A percentile compares a stretch with the other conserved stretches of the same genome.
Conservation (phyloP, 2,329 filamentous ascomycete species). For the Exophiala alcalophila region DNA sequence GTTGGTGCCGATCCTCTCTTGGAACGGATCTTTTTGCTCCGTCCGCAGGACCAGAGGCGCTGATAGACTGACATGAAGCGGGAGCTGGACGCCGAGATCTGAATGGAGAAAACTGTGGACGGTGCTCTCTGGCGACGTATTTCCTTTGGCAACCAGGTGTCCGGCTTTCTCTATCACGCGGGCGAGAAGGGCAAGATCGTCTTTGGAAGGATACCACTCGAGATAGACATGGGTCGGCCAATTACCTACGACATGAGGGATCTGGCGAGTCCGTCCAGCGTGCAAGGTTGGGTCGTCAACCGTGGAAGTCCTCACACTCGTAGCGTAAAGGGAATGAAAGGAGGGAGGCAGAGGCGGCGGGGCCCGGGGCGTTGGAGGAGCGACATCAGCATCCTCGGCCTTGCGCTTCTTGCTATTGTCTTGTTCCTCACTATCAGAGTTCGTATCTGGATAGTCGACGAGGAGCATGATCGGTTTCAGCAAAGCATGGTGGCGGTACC, state of each 20-base stretch:
- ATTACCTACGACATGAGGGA: constrained; percentile 80
- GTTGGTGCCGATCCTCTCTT: constrained; percentile 51
- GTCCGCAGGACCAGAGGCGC: constrained; percentile 72
- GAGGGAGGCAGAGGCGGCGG: constrained; percentile 59
- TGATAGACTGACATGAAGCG: constrained; percentile 88
- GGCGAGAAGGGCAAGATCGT: constrained; percentile 36
- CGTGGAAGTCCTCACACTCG: constrained; percentile 71
- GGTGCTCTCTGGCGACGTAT: neutral
- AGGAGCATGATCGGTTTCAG: constrained; percentile 37
- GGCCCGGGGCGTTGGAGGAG: constrained; percentile 14
- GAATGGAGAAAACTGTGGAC: constrained; percentile 66
- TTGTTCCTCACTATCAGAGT: constrained; percentile 37
- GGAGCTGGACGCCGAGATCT: constrained; percentile 72
- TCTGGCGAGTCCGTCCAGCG: constrained; percentile 75
- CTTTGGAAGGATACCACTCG: constrained; percentile 66
- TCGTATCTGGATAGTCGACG: constrained; percentile 60
- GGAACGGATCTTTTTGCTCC: constrained; percentile 67
- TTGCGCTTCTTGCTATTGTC: constrained; percentile 13
- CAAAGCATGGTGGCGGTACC: constrained; percentile 10
- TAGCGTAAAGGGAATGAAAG: constrained; percentile 89
- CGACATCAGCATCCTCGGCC: constrained; percentile 32
- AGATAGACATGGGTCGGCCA: constrained; percentile 93
- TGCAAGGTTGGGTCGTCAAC: constrained; percentile 81
- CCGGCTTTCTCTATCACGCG: constrained; percentile 31
- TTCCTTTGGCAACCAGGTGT: neutral